Evolutionary conservation across 1,284 basidiomycete genomes (phyloP), one percentile per base, ranked within the genome.

Genomic region (Lentinula novae-zelandiae): DNA sequence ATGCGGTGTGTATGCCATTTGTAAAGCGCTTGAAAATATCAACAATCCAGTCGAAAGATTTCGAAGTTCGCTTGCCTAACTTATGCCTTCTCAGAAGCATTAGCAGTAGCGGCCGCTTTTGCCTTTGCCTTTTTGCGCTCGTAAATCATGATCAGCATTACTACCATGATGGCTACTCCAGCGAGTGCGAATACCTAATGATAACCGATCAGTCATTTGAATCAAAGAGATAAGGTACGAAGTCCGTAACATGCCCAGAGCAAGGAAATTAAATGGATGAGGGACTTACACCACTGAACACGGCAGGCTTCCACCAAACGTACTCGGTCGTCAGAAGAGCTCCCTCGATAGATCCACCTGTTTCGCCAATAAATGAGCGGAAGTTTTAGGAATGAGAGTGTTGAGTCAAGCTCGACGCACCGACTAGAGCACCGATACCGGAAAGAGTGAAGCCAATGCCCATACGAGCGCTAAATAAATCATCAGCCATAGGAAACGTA

Each of bases 241-340:
- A 27, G 3, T 27, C 27, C 27, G 27, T 27, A 4, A 27, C 27
- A 27, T 27, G 27, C 27, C 2, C 27, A 27, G 27, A 27, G 27
- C 27, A 27, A 27, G 27, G 27, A n/a, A n/a, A 48, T 13, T 33
- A 2, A 13, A 17, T 12, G 46, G 5, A 38, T 6, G 44, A 20
- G 12, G 1, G 12, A 57, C 67, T 51, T 57, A 65, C 62, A 9
- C 62, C 67, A 57, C 63, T 64, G 38, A 66, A 66, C 10, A 68
- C 51, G n/a, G 63, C 63, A n/a, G 67, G 64, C 17, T 60, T 59
- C 67, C 67, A 68, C 67, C 67, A 68, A 17, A 59, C 27, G 17
- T 61, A 65, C 12, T 60, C 44, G n/a, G 40, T 27, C 22, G 61
- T 62, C 2, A 66, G 55, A 4, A 65, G 38, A 3, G 64, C 67